Evolutionary conservation across 1,284 basidiomycete genomes (phyloP).

Genomic region (Apiotrichum brassicae): DNA sequence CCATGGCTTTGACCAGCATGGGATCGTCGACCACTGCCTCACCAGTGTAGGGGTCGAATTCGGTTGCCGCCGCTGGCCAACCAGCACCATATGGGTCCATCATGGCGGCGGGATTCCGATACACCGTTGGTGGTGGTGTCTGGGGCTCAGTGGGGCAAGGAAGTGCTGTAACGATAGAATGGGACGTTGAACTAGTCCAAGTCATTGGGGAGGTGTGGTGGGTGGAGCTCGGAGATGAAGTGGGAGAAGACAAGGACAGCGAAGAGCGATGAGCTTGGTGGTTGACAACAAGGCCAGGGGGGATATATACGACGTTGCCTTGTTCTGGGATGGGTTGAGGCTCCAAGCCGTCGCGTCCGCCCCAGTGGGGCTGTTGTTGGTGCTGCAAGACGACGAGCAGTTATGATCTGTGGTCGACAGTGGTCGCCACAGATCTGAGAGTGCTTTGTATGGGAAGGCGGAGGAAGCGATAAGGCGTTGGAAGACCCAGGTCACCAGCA

Average conservation of each 20-base stretch:
- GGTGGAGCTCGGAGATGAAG: constrained; percentile 11
- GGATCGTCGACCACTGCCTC: constrained; percentile 8
- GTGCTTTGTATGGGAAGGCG: too few relatives aligned
- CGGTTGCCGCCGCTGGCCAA: not conserved
- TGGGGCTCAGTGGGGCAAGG: constrained; percentile 13
- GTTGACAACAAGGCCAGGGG: not conserved
- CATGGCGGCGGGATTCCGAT: not conserved
- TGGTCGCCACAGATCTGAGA: constrained; percentile 15
- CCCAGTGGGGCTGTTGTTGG: constrained; percentile 18
- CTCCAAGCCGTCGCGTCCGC: constrained; percentile 12
- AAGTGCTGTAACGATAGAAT: not conserved
- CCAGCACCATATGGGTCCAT: constrained; percentile 9
- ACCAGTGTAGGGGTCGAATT: not conserved
- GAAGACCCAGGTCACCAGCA: too few relatives aligned
- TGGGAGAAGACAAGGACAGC: constrained; percentile 14
- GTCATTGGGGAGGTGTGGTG: constrained; percentile 17
- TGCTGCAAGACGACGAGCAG: constrained; percentile 13
- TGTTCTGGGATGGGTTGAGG: constrained; percentile 8
- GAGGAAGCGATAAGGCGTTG: too few relatives aligned
- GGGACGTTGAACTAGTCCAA: constrained; percentile 5
- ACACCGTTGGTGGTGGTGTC: constrained; percentile 12
- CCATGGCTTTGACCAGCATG: constrained; percentile 16
- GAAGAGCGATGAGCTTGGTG: constrained; percentile 11
- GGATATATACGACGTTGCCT: not conserved
- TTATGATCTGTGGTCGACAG: constrained; percentile 9